Base-by-base conservation (phyloP, 2,329 filamentous ascomycete species). In the Alternaria sp. region DNA sequence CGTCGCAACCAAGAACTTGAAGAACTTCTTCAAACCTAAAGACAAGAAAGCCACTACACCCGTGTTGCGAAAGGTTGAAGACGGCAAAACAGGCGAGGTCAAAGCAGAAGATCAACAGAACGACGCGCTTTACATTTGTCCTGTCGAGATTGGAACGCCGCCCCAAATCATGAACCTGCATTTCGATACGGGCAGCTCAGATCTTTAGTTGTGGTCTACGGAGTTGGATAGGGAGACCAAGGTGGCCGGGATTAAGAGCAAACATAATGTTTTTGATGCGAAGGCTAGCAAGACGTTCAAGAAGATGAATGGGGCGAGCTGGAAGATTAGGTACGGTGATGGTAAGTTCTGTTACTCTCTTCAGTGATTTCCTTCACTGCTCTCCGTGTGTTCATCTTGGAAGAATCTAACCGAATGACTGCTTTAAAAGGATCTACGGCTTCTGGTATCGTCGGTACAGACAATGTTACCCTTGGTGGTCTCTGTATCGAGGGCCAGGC, bases 151-250 rank as follows among this genome's bases (percentile, higher is more conserved):
- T 61, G 90, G 90, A 28, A 89, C 85, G 2, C 89, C 89, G 16
- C 76, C 83, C 1, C 89, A 92, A 79, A 87, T 55, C 11, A 57
- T 81, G 54, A 84, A 83, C 64, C 75, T 91, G 14, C 85, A 91
- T 70, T 91, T 92, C 62, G 90, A 92, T 73, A 91, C 89, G 39
- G 89, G 89, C 20, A 90, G 88, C 11, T 84, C 88, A 20, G 90
- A 92, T 79, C 81, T 90, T 22, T 92, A 88, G 89, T 80, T 87
- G 48, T 12, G 61, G 22, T 57, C 16, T 16, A 7, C 24, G 18
- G 20, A 47, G 11, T 16, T 3, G 3, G 16, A 7, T 16, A n/a
- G 24, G 12, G 14, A 20, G 18, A 11, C 22, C 44, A 91, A 89
- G 89, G 86, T 90, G 67, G 71, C 59, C 57, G 72, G 11, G 64